Evolutionary conservation across 441 rosid species (phyloP), one percentile per base, ranked within the genome.

Genomic region (Hura crepitans): DNA sequence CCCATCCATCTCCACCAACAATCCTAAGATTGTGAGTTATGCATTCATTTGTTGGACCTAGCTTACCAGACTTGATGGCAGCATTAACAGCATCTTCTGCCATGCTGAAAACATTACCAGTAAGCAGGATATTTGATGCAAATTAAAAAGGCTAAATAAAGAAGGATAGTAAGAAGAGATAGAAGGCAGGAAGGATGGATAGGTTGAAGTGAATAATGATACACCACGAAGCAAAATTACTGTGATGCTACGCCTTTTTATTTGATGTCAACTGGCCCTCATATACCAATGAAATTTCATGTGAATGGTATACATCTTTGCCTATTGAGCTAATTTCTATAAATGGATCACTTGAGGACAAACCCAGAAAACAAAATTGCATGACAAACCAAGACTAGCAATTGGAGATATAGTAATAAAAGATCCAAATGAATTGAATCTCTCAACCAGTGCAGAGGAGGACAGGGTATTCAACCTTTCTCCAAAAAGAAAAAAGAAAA

Each of bases 61-160:
- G 81, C 56, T 84, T 85, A 74, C 93, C 97, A 4, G 92, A 85
- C 77, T 85, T 85, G 67, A 94, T 83, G 70, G 97, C 96, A 49
- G 86, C 89, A 81, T 88, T 72, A 69, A 94, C 97, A 62, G 98
- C 98, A 82, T 91, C 97, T 84, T 94, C 96, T 79, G 96, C 98
- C 98, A 91, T 91, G 78, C 98, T 91, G 95, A 79, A 89, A 83
- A 7, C 20, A 62, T 56, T 64, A 60, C 59, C 49, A 74, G 70
- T 81, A 55, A 81, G 85, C 63, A 66, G 37, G 65, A 57, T 39
- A 68, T 50, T 27, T 64, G 31, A 60, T 43, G n/a, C 54, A 8
- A 27, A 31, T 23, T 65, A 33, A 23, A 33, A 66, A 23, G 60
- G 33, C 9, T 27, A 22, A 55, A 43, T 20, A 49, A 42, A 6